phyloP scores from a whole-genome alignment of 768 basidiomycete species.

The Tremella fuciformis region DNA sequence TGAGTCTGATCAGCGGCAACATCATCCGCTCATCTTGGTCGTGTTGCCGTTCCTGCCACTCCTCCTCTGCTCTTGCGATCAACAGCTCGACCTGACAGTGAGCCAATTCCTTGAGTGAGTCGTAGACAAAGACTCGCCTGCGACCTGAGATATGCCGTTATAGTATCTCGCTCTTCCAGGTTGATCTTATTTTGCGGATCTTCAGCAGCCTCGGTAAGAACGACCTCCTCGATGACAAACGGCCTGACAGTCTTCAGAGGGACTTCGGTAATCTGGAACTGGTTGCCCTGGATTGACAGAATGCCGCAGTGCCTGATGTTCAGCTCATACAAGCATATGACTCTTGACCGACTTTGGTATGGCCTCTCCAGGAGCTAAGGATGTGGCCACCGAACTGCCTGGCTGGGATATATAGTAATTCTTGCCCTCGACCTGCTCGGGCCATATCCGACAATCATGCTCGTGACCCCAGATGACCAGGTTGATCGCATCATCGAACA shows the following conservation, averaged over 20 bases:
- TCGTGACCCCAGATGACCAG: slow-evolving; percentile 98
- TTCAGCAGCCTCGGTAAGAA: slow-evolving; percentile 72
- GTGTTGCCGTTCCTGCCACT: slow-evolving; percentile 41
- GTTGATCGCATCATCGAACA: slow-evolving; percentile 93
- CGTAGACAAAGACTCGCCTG: slow-evolving; percentile 57
- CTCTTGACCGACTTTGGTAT: slow-evolving; percentile 69
- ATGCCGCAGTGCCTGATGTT: slow-evolving; percentile 81
- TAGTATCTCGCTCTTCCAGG: slow-evolving; percentile 73
- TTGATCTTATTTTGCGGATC: slow-evolving; percentile 65
- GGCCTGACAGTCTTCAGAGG: slow-evolving; percentile 88
- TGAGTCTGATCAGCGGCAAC: slow-evolving; percentile 83
- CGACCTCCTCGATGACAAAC: slow-evolving; percentile 81
- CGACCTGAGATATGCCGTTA: slow-evolving; percentile 72
- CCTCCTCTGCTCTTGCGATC: slow-evolving; percentile 55
- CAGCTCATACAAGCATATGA: slow-evolving; percentile 6
- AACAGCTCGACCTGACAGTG: slow-evolving; percentile 66
- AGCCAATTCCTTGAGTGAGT: slow-evolving; percentile 7
- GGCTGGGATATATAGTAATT: slow-evolving; percentile 90
- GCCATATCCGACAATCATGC: slow-evolving; percentile 90
- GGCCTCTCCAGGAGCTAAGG: slow-evolving; percentile 87
- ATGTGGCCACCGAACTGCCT: slow-evolving; percentile 91
- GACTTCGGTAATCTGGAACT: slow-evolving; percentile 80
- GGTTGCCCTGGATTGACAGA: slow-evolving; percentile 78
- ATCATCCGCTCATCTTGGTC: slow-evolving; percentile 52
- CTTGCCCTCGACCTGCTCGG: slow-evolving; percentile 87